These are phyloP conservation scores for Candida saitoana DNA, from an alignment of 805 yeast genomes.

Conservation along the genomic window DNA sequence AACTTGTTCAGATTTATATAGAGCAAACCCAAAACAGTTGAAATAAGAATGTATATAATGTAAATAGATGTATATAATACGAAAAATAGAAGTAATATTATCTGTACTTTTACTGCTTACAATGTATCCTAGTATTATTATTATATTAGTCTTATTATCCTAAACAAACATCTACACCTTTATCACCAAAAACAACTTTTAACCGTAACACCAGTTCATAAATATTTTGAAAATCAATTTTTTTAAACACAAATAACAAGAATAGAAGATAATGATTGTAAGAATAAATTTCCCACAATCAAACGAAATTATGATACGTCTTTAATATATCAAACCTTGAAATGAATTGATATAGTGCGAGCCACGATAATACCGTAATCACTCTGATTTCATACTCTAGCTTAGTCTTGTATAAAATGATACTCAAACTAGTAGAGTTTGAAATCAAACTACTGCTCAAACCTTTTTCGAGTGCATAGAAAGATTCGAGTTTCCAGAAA, in stretches of 20 bases:
- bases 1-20: conserved; percentile 37
- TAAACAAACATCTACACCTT: neutral
- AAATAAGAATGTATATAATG: conserved; percentile 8
- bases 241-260: neutral
- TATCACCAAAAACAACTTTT: conserved; percentile 4
- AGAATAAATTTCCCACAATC: neutral
- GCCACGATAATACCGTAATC: no score
- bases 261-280: neutral
- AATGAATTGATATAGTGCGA: no score
- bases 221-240: conserved; percentile 1
- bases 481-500: no score
- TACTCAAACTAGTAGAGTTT: no score
- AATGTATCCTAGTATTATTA: neutral
- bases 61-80: neutral
- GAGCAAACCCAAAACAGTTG: conserved; percentile 28
- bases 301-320: neutral
- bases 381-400: no score
- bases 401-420: no score
- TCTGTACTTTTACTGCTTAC: neutral
- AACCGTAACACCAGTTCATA: conserved; percentile 1
- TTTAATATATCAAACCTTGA: no score
- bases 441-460: no score
- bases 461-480: no score
- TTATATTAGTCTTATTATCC: neutral
- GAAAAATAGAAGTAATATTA: neutral